These are phyloP conservation scores for Conticribra guillardii DNA, from an alignment of 108 stramenopile genomes.

Conservation along the genomic window DNA sequence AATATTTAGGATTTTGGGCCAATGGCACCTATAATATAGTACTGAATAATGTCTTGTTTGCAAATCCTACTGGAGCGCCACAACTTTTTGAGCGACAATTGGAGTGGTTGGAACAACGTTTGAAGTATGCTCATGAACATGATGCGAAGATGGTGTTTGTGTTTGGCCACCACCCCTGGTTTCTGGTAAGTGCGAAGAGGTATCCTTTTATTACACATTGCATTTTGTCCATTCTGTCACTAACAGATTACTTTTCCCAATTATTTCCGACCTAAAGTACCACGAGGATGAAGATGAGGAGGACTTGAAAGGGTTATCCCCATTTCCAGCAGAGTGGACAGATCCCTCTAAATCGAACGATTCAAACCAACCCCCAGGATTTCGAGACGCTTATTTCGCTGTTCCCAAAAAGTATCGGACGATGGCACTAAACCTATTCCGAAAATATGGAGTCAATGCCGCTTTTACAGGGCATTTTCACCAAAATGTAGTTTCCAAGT, in stretches of 20 bases:
- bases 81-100: conserved; percentile 58
- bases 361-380: neutral
- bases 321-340: conserved; percentile 50
- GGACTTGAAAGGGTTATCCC: conserved; percentile 26
- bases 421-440: conserved; percentile 56
- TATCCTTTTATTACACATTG: neutral
- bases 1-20: conserved; percentile 77
- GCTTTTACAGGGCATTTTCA: conserved; percentile 78
- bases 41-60: conserved; percentile 62
- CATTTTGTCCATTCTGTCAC: neutral
- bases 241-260: neutral
- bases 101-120: conserved; percentile 63
- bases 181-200: conserved; percentile 31
- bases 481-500: conserved; percentile 68
- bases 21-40: conserved; percentile 73
- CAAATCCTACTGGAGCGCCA: conserved; percentile 49
- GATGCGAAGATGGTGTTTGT: conserved; percentile 63
- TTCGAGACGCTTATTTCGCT: conserved; percentile 61
- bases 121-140: conserved; percentile 51
- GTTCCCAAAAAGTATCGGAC: conserved; percentile 58
- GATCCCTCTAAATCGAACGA: neutral
- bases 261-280: conserved; percentile 17
- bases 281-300: conserved; percentile 65
- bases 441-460: conserved; percentile 58
- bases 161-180: conserved; percentile 79